Percentiles rank a stretch among this genome's conserved stretches.
phyloP scores from a whole-genome alignment of 345 rosid species.

The Microcos paniculata region DNA sequence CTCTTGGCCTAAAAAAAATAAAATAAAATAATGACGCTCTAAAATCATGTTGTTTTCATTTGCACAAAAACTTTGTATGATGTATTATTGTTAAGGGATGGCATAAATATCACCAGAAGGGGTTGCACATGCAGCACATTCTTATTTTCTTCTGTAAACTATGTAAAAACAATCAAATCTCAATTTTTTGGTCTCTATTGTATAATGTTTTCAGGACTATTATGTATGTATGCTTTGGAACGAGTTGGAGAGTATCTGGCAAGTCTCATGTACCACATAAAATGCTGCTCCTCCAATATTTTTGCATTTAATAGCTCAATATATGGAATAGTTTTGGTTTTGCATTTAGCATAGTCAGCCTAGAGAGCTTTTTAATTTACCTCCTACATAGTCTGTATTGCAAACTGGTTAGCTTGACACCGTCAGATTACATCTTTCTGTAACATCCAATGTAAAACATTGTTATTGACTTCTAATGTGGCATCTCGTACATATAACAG shows the following conservation, averaged over 20 bases:
- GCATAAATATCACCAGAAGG: not conserved
- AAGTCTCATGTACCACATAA: not conserved
- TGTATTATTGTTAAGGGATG: not conserved
- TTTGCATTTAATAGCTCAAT: not conserved
- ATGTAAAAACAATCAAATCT: not conserved
- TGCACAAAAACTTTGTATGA: not conserved
- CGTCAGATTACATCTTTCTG: not conserved
- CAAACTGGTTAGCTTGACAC: conserved; percentile 2
- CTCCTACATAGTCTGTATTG: not conserved
- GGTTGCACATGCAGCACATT: not conserved
- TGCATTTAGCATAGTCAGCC: not conserved
- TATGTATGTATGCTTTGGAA: not conserved
- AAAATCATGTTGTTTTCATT: conserved; percentile 2
- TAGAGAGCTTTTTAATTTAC: not conserved
- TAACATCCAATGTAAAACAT: not conserved
- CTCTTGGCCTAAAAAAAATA: not conserved
- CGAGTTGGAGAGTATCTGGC: not conserved
- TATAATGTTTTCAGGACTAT: not conserved
- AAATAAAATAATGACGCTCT: too few relatives aligned
- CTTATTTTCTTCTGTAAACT: not conserved
- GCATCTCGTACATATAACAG: conserved; percentile 36
- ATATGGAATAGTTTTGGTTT: conserved; percentile 1
- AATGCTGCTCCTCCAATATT: not conserved
- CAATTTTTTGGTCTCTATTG: not conserved
- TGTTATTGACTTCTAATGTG: conserved; percentile 17